Evolutionary conservation across 176 grass and related monocot species (phyloP), one percentile per base, ranked within the genome.

Genomic region (Oropetium thomaeum): DNA sequence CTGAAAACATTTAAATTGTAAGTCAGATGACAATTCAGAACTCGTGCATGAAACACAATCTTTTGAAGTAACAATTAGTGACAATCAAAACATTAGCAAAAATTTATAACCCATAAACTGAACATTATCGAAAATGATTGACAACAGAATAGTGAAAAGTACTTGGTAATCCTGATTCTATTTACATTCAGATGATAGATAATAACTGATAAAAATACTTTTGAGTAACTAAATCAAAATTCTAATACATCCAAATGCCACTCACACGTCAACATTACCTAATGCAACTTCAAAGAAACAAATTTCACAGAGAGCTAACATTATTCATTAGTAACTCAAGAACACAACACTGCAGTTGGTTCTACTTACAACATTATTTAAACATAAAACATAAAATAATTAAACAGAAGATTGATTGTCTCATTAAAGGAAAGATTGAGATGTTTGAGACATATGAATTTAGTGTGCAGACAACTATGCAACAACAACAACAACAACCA

Each of bases 1-100:
- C 96, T 98, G 86, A 65, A 70, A 83, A 73, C 13, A 64, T 44
- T 79, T 38, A 16, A 49, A 48, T 77, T 62, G 43, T 44, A 61
- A 66, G n/a, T 49, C 35, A 76, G 64, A 43, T 63, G 9, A 71
- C 11, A 83, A 37, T 65, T 13, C 52, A 80, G 5, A 53, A 76
- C 53, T 66, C 10, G 67, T 73, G n/a, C n/a, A 69, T 20, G 37
- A 29, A 17, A 72, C 8, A 59, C 3, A 41, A 78, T 75, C 23
- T 60, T 74, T 69, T 55, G 12, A 62, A 45, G 51, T 51, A 60
- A 59, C 20, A 41, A 33, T 58, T 51, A 22, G 41, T 61, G 33
- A 8, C 16, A 82, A 41, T 48, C 17, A 76, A 33, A 55, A 35
- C 45, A 57, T 47, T 22, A 65, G 47, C 15, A 19, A 42, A 57